Base-by-base conservation (phyloP, 164 flowering plant species). In the Dillenia turbinata region DNA sequence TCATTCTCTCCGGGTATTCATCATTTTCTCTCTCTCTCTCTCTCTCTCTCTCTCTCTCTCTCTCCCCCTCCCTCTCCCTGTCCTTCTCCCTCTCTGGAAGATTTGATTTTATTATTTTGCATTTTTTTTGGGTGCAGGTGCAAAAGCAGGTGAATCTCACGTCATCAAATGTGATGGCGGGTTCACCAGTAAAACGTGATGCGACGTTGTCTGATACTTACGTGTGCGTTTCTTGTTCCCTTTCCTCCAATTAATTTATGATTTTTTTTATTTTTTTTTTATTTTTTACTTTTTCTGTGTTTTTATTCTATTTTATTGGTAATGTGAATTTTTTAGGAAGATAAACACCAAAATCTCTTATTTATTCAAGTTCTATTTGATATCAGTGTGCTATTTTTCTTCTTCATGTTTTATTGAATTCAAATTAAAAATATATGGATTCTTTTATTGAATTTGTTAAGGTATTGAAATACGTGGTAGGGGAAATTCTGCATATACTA, bases 1-100 rank as follows among this genome's bases (percentile, higher is more conserved):
- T 49, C 26, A 40, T 5, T 63, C 69, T 50, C 73, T 73, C 77
- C 77, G 71, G 81, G 83, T 75, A 44, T 9, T 24, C 45, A 54
- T 51, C 44, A 22, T 15, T 22, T 8, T 56, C n/a, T 26, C 9
- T 53, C 14, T 22, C 26, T 24, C 17, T 43, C 49, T 12, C 49
- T 15, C 46, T 19, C 44, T 12, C 17, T 61, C 14, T 9, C 19
- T 54, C n/a, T 12, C 1, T 53, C 2, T 8, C 14, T 12, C 7
- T 33, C 7, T 33, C 13, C 19, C 26, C 22, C 17, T 43, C 49
- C 14, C 49, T 15, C 46, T 19, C 44, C n/a, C 17, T 61, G 11
- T 9, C 19, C 49, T 14, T 12, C 1, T 53, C 2, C 9, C 14
- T 12, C 7, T 33, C 7, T 33, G 40, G 40, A 33, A 33, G 2